Evolutionary conservation across 2,329 filamentous ascomycete species (phyloP).

Genomic region (Hypoxylon sp.): DNA sequence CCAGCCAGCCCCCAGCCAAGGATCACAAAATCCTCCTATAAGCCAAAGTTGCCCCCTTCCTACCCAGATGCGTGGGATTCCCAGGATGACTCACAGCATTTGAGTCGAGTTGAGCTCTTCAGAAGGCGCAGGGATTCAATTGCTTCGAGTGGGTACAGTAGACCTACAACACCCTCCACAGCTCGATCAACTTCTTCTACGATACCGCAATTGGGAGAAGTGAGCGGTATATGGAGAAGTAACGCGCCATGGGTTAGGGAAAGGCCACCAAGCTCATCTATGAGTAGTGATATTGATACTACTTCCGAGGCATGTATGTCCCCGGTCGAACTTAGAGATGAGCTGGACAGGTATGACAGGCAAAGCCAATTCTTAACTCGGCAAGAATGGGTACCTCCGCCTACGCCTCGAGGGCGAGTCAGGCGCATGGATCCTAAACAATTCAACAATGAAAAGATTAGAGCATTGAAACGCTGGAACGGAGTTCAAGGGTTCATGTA

Average conservation of each 20-base stretch:
- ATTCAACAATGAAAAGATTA: conserved; percentile 21
- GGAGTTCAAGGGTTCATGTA: conserved; percentile 29
- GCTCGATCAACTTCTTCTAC: background rate
- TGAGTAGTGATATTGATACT: background rate
- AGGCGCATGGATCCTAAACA: conserved; percentile 21
- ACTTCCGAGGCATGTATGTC: background rate
- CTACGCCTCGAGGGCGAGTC: conserved; percentile 12
- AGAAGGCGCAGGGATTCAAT: conserved; percentile 31
- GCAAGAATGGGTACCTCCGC: conserved; percentile 28
- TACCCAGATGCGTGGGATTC: conserved; percentile 32
- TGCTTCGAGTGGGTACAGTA: conserved; percentile 7
- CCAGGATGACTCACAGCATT: conserved; percentile 30
- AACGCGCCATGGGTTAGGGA: background rate
- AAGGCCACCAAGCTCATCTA: background rate
- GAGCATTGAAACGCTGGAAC: conserved; percentile 30
- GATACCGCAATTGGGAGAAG: background rate
- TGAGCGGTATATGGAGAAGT: background rate
- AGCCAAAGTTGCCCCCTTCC: background rate
- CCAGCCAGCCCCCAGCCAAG: background rate
- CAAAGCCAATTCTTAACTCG: background rate
- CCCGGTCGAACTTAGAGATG: conserved; percentile 5
- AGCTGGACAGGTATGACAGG: conserved; percentile 22
- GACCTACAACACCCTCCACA: background rate
- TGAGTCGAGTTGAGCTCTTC: conserved; percentile 27
- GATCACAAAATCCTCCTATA: background rate